These are phyloP conservation scores for Alternaria metachromatica DNA, from an alignment of 2,329 filamentous ascomycete genomes.

Conservation along the genomic window DNA sequence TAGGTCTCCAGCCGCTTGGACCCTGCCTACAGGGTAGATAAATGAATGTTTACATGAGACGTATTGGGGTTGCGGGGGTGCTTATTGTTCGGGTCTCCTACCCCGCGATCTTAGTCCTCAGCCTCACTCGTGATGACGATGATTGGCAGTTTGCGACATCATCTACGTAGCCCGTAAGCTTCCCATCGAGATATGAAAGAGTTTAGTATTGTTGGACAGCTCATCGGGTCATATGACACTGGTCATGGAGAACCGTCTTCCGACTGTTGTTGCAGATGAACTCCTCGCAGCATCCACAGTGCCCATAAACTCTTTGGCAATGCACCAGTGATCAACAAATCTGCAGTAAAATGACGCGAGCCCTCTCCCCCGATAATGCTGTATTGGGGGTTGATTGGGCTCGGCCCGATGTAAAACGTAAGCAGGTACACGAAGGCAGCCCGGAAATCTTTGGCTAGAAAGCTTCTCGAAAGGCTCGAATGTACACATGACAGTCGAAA, in stretches of 20 bases:
- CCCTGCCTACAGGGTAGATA: conserved; percentile 11
- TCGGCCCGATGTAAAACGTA: conserved; percentile 9
- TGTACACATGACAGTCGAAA: conserved; percentile 27
- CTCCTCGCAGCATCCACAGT: not conserved
- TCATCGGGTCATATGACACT: not conserved
- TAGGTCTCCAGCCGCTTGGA: not conserved
- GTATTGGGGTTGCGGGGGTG: conserved; percentile 25
- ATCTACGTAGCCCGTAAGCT: not conserved
- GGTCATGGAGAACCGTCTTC: not conserved
- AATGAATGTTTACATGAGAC: conserved; percentile 42
- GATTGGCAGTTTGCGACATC: conserved; percentile 1
- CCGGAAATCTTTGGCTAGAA: conserved; percentile 16
- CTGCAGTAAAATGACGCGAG: conserved; percentile 3
- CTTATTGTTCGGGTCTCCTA: conserved; percentile 25
- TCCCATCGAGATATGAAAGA: not conserved
- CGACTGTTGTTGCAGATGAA: not conserved
- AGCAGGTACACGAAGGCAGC: conserved; percentile 19
- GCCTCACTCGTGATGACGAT: conserved; percentile 18
- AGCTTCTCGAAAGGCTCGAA: conserved; percentile 30
- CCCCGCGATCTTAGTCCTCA: conserved; percentile 34
- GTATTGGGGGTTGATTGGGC: conserved; percentile 8
- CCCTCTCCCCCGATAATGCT: conserved; percentile 5
- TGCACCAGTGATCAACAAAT: conserved; percentile 5
- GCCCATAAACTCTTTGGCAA: not conserved
- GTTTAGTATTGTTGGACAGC: not conserved